Evolutionary conservation across 2,329 filamentous ascomycete species (phyloP).

Genomic region (Chaetomiaceae sp.): DNA sequence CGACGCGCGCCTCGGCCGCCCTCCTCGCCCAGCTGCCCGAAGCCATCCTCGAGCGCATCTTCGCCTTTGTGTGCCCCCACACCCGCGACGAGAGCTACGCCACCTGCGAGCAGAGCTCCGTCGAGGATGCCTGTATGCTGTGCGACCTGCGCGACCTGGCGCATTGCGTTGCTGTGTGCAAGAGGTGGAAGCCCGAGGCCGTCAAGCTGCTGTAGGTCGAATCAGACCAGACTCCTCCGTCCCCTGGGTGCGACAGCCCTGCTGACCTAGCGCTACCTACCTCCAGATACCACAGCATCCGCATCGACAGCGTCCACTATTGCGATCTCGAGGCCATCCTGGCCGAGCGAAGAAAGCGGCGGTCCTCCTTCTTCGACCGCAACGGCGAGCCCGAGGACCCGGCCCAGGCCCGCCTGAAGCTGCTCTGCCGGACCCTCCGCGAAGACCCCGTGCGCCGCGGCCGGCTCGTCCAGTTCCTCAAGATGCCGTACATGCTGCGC

Average conservation of each 20-base stretch:
- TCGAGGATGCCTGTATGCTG: constrained; percentile 81
- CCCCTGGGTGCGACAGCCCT: not conserved
- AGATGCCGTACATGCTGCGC: constrained; percentile 91
- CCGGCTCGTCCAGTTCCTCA: constrained; percentile 69
- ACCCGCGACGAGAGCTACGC: constrained; percentile 71
- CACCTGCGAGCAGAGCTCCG: constrained; percentile 74
- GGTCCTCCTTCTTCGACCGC: constrained; percentile 66
- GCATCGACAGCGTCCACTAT: constrained; percentile 92
- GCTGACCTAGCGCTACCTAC: not conserved
- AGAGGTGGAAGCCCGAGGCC: constrained; percentile 60
- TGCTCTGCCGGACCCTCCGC: constrained; percentile 77
- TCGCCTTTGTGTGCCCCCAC: constrained; percentile 80
- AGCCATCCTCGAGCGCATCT: constrained; percentile 70
- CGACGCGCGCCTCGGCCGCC: constrained; percentile 39
- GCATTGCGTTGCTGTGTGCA: constrained; percentile 70
- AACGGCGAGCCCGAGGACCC: constrained; percentile 79
- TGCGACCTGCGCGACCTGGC: constrained; percentile 88
- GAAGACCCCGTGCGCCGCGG: constrained; percentile 68
- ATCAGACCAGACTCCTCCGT: not conserved
- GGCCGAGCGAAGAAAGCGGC: constrained; percentile 71
- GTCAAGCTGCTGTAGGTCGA: constrained; percentile 56
- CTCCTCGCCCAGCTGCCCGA: constrained; percentile 56
- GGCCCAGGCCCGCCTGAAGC: constrained; percentile 67
- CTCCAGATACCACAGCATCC: constrained; percentile 76
- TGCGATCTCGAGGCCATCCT: constrained; percentile 82